Evolutionary conservation across 225 moss, liverwort and hornwort genomes (phyloP), one percentile per base, ranked within the genome.

Genomic region (Polytrichum commune): DNA sequence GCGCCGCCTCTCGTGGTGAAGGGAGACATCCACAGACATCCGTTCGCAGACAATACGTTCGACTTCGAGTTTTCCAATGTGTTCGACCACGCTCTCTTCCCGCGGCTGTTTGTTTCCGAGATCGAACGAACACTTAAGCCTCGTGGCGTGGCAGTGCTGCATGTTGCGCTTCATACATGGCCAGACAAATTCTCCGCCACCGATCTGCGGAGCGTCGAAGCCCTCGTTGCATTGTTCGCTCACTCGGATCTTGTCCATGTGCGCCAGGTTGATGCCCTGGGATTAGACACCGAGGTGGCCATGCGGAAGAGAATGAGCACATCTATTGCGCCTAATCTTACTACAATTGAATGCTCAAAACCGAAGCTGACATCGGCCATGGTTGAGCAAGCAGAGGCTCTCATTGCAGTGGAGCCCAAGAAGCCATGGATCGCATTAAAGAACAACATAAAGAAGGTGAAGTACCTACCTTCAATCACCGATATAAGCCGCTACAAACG

Each of bases 61-160:
- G 84, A 87, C 56, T 64, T 81, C 27, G 81, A 84, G 35, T 87
- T 87, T 66, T 84, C 87, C 2, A 84, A 87, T 64, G 84, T 73
- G 3, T 81, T 87, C 55, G 84, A 87, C 60, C 84, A 84, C 56
- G 76, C 87, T 66, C 69, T 84, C 29, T 70, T 87, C 26, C 84
- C 87, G 5, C 68, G 77, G 22, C 64, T 67, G 1, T 87, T 87
- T 53, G 76, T 84, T 66, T 81, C 84, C 32, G 87, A 87, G 74
- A 81, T 87, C 28, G 81, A 87, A 70, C 76, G 87, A 29, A 87
- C 84, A 25, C 67, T 87, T 0, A 87, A 84, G 77, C 84, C 84
- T 66, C 72, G 27, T 30, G 79, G 84, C 60, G 76, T 81, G 8
- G 79, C 74, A 3, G 74, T 87, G 53, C 64, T 81, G 7, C 83